These are phyloP conservation scores for Pseudocercospora eumusae DNA, from an alignment of 2,329 filamentous ascomycete genomes.

Conservation along the genomic window DNA sequence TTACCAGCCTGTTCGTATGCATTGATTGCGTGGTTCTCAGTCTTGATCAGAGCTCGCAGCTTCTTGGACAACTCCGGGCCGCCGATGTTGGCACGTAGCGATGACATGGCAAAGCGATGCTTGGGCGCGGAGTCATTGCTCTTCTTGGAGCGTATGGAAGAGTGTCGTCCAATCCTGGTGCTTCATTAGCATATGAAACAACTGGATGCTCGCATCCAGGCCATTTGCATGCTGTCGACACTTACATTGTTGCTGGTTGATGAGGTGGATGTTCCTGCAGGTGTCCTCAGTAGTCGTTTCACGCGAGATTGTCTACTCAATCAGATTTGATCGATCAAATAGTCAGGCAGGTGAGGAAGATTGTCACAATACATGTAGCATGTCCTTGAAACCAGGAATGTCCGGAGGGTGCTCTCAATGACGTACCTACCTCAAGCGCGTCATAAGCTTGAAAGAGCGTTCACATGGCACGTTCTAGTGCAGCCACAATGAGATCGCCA, in stretches of 20 bases:
- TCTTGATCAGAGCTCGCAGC: slow-evolving; percentile 91
- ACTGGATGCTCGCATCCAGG: background rate
- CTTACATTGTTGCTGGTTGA: background rate
- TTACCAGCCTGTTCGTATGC: slow-evolving; percentile 82
- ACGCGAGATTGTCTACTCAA: background rate
- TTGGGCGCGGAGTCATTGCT: slow-evolving; percentile 50
- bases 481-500: background rate
- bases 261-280: background rate
- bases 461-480: slow-evolving; percentile 5
- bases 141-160: slow-evolving; percentile 71
- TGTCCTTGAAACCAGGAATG: background rate
- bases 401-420: background rate
- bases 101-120: slow-evolving; percentile 81
- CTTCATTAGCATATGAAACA: slow-evolving; percentile 22
- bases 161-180: slow-evolving; percentile 55
- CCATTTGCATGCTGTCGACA: background rate
- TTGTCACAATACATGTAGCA: background rate
- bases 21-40: slow-evolving; percentile 82
- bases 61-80: slow-evolving; percentile 88
- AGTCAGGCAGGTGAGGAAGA: background rate
- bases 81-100: slow-evolving; percentile 72
- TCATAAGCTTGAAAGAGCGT: slow-evolving; percentile 11
- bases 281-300: background rate
- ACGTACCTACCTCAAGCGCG: slow-evolving; percentile 3
- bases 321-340: background rate